Percentiles rank a stretch among this genome's conserved stretches.
phyloP scores from a whole-genome alignment of 2,329 filamentous ascomycete genomes.

The Fusarium sp. region DNA sequence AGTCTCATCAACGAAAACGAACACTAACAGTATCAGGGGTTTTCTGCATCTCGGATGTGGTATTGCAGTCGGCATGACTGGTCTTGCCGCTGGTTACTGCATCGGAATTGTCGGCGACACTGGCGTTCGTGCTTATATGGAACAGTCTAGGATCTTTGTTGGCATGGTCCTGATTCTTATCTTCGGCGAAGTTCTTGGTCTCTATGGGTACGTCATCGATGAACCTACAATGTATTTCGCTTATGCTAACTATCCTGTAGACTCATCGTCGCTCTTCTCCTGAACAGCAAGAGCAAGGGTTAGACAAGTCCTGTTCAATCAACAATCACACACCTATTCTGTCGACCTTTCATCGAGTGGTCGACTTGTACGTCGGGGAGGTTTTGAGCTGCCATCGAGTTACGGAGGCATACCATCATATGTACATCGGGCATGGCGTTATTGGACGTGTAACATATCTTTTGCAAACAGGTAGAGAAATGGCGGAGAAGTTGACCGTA shows the following conservation, averaged over 20 bases:
- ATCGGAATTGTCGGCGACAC: constrained; percentile 96
- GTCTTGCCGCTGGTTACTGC: constrained; percentile 92
- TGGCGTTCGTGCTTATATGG: constrained; percentile 94
- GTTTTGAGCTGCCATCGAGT: constrained; percentile 21
- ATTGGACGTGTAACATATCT: constrained; percentile 47
- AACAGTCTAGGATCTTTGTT: constrained; percentile 94
- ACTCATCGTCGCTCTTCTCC: constrained; percentile 90
- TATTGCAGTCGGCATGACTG: constrained; percentile 89
- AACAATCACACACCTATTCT: constrained; percentile 4
- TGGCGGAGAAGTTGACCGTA: constrained; percentile 38
- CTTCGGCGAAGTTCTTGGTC: constrained; percentile 95
- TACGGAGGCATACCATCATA: constrained; percentile 45
- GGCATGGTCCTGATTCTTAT: constrained; percentile 99
- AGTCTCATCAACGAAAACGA: background rate
- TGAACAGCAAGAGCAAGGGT: constrained; percentile 85
- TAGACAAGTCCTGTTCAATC: constrained; percentile 45
- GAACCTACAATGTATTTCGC: background rate
- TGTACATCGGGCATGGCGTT: constrained; percentile 54
- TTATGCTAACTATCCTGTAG: constrained; percentile 55
- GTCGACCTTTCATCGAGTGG: background rate
- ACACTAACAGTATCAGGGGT: constrained; percentile 62
- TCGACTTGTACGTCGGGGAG: constrained; percentile 27
- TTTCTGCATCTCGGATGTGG: constrained; percentile 95
- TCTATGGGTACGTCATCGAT: constrained; percentile 80
- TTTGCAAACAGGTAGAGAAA: constrained; percentile 46